Conservation (phyloP, 768 basidiomycete species). For the Boletales sp. region DNA sequence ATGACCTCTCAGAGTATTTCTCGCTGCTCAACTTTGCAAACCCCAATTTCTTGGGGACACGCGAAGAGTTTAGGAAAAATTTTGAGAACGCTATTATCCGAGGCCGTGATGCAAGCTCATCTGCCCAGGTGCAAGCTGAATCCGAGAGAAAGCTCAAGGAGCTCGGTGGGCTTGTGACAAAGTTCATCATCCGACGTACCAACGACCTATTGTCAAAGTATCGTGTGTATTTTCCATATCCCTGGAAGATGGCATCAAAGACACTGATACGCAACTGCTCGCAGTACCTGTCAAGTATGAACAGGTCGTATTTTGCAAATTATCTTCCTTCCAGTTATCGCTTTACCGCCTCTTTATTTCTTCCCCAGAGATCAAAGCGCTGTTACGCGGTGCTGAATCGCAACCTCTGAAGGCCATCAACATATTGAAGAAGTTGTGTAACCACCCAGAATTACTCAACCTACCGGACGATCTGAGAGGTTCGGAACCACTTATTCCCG, state of each 20-base stretch:
- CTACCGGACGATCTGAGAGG: constrained; percentile 82
- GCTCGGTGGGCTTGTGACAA: constrained; percentile 79
- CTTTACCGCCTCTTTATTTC: constrained; percentile 89
- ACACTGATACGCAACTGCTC: constrained; percentile 6
- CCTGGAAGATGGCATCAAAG: not conserved
- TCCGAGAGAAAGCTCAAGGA: constrained; percentile 91
- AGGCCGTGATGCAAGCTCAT: constrained; percentile 86
- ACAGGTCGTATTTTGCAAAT: constrained; percentile 90
- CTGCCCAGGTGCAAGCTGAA: constrained; percentile 69
- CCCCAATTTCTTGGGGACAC: constrained; percentile 83
- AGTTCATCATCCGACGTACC: constrained; percentile 92
- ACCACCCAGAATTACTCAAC: constrained; percentile 88
- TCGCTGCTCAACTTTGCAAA: constrained; percentile 92
- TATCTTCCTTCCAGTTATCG: constrained; percentile 78
- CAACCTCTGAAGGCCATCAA: constrained; percentile 97
- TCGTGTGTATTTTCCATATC: constrained; percentile 46
- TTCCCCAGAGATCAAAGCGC: constrained; percentile 87
- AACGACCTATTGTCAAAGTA: constrained; percentile 96
- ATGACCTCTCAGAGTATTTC: constrained; percentile 93
- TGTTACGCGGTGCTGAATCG: constrained; percentile 82
- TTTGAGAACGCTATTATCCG: constrained; percentile 90
- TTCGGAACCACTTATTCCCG: constrained; percentile 76
- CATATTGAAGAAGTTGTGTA: constrained; percentile 91
- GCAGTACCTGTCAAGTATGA: constrained; percentile 99
- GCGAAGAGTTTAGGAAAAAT: constrained; percentile 91